Evolutionary conservation across 2,329 filamentous ascomycete genomes (phyloP).

Genomic region (Sarocladiaceae sp.): DNA sequence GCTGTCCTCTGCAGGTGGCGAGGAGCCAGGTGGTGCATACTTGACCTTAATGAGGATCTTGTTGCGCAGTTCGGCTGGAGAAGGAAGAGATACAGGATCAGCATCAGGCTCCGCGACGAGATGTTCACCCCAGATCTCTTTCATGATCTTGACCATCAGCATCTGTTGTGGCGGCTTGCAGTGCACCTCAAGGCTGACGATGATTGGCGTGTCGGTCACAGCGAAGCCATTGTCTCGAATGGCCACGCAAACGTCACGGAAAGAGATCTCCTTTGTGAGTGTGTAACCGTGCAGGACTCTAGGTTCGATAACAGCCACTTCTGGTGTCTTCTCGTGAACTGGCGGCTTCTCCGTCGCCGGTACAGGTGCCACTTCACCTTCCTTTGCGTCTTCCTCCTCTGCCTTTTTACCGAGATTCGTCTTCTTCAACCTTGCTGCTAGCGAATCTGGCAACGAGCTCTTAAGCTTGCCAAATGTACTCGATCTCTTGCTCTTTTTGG

Average conservation of each 20-base stretch:
- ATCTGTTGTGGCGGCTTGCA: constrained; percentile 74
- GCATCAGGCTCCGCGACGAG: constrained; percentile 53
- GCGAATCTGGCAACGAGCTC: constrained; percentile 42
- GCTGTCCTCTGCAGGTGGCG: constrained; percentile 25
- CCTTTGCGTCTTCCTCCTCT: constrained; percentile 21
- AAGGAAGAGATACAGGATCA: constrained; percentile 49
- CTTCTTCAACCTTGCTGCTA: constrained; percentile 41
- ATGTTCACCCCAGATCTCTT: constrained; percentile 69
- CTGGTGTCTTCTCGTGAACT: not conserved
- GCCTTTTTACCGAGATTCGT: constrained; percentile 39
- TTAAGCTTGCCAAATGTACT: constrained; percentile 58
- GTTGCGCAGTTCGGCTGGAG: constrained; percentile 61
- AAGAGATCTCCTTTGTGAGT: constrained; percentile 79
- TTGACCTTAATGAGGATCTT: constrained; percentile 87
- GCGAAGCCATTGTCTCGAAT: constrained; percentile 76
- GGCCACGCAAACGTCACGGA: constrained; percentile 75
- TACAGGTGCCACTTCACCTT: not conserved
- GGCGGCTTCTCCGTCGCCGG: not conserved
- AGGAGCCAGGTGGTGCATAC: constrained; percentile 44
- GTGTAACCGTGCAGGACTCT: constrained; percentile 84
- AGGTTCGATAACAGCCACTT: constrained; percentile 52
- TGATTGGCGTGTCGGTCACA: constrained; percentile 72
- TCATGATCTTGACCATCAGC: constrained; percentile 89
- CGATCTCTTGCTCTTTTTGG: constrained; percentile 40
- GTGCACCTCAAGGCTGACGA: constrained; percentile 91